A percentile compares a stretch with the other conserved stretches of the same genome.
Evolutionary conservation across 139 green algal genomes (phyloP).

Genomic region (Chlorella sorokiniana): DNA sequence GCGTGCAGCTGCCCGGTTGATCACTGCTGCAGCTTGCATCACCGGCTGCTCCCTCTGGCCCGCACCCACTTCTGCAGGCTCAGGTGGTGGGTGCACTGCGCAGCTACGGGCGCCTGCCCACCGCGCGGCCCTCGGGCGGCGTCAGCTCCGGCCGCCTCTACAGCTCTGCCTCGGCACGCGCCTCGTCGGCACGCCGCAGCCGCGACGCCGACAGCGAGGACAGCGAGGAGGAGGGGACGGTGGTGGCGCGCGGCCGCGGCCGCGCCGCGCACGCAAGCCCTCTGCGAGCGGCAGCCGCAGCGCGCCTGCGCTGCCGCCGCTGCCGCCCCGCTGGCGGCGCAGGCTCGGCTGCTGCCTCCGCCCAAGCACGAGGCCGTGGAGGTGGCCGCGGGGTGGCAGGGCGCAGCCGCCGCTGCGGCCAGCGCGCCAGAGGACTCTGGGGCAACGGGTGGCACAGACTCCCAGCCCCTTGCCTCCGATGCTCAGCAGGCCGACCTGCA

Average conservation of each 20-base stretch:
- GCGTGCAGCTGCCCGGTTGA: not conserved
- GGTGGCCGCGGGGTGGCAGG: not conserved
- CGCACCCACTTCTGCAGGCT: not conserved
- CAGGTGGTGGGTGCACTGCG: conserved; percentile 18
- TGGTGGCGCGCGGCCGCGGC: not conserved
- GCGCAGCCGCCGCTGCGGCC: not conserved
- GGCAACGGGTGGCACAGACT: too few species aligned
- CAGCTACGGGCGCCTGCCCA: conserved; percentile 25
- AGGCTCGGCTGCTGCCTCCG: not conserved
- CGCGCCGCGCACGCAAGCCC: conserved; percentile 12
- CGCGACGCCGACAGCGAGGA: not conserved
- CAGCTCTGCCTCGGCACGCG: not conserved
- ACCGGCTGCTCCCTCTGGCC: not conserved
- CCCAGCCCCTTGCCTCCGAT: not conserved
- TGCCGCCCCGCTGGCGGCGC: not conserved
- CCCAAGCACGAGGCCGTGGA: not conserved
- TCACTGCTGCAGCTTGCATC: not conserved
- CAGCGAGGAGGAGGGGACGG: not conserved
- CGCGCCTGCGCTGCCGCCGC: not conserved
- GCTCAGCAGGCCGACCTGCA: conserved; percentile 23
- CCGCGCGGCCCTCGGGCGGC: conserved; percentile 9
- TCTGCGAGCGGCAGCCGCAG: conserved; percentile 11
- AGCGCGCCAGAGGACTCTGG: too few species aligned
- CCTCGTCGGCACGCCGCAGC: not conserved
- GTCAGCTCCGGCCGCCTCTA: conserved; percentile 14